These are phyloP conservation scores for Sanghuangporus weigelae DNA, from an alignment of 1,284 basidiomycete species.

Conservation along the genomic window DNA sequence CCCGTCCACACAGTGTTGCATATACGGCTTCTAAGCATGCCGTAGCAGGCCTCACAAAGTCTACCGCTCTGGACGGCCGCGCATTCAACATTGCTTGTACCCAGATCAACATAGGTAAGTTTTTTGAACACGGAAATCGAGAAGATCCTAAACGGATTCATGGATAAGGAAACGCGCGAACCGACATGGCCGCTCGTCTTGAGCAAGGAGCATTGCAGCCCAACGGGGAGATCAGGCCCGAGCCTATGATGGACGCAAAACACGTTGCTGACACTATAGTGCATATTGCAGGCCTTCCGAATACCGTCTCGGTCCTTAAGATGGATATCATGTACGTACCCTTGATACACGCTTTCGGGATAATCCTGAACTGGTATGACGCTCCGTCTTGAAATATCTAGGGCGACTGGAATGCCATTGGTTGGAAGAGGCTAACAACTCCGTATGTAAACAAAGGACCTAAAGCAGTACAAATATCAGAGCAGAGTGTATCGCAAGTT, in stretches of 20 bases:
- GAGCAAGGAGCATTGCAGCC: conserved; percentile 56
- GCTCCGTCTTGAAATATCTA: conserved; percentile 21
- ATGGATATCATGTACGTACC: conserved; percentile 67
- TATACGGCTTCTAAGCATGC: conserved; percentile 81
- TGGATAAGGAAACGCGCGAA: conserved; percentile 59
- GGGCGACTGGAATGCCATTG: conserved; percentile 56
- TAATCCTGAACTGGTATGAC: background rate
- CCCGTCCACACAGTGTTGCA: conserved; percentile 60
- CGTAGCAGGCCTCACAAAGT: conserved; percentile 69
- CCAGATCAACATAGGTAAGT: conserved; percentile 73
- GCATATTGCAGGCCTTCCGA: conserved; percentile 64
- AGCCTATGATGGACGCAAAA: conserved; percentile 62
- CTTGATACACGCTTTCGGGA: background rate
- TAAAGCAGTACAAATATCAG: background rate
- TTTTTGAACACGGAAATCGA: conserved; percentile 10
- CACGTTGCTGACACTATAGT: conserved; percentile 70
- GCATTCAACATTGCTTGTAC: conserved; percentile 69
- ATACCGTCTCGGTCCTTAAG: conserved; percentile 64
- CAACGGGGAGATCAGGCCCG: conserved; percentile 53
- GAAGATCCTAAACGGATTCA: background rate
- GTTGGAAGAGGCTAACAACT: conserved; percentile 52
- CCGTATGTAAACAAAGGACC: background rate
- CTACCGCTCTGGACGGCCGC: conserved; percentile 71
- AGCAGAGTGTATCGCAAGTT: background rate
- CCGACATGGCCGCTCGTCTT: conserved; percentile 45